These are phyloP conservation scores for Centrapalus pauciflorus DNA, from an alignment of 129 eudicot genomes.

Conservation along the genomic window DNA sequence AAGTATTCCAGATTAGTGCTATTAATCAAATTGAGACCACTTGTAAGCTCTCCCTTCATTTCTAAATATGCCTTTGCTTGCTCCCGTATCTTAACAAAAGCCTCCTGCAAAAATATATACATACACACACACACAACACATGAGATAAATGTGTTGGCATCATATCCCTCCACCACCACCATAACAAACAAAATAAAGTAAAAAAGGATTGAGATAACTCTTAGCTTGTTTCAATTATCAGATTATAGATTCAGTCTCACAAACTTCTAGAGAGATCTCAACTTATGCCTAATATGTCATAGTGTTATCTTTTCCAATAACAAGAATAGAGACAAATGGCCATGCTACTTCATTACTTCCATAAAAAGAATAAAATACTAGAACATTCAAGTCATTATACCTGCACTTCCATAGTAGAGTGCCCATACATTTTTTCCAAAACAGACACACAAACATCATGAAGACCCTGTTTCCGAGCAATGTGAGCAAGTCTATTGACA, in stretches of 20 bases:
- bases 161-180: too few relatives aligned
- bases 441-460: conserved; percentile 89
- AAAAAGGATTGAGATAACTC: too few relatives aligned
- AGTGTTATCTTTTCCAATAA: too few relatives aligned
- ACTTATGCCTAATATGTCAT: too few relatives aligned
- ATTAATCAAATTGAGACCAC: conserved; percentile 86
- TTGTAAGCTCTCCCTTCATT: conserved; percentile 96
- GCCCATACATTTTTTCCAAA: conserved; percentile 97
- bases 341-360: too few relatives aligned
- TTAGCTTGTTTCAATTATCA: neutral
- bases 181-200: too few relatives aligned
- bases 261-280: too few relatives aligned
- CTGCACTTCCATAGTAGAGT: conserved; percentile 99
- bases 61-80: conserved; percentile 97
- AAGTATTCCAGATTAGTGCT: conserved; percentile 97
- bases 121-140: conserved; percentile 3
- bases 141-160: neutral
- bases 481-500: conserved; percentile 95
- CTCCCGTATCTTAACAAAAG: conserved; percentile 91
- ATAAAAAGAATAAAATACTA: neutral
- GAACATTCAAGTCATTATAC: conserved; percentile 24
- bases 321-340: too few relatives aligned
- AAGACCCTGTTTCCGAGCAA: conserved; percentile 84
- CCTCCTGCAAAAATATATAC: conserved; percentile 59
- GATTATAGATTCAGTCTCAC: too few relatives aligned